Evolutionary conservation across 225 moss, liverwort and hornwort genomes (phyloP).

Genomic region (Neckera pumila): DNA sequence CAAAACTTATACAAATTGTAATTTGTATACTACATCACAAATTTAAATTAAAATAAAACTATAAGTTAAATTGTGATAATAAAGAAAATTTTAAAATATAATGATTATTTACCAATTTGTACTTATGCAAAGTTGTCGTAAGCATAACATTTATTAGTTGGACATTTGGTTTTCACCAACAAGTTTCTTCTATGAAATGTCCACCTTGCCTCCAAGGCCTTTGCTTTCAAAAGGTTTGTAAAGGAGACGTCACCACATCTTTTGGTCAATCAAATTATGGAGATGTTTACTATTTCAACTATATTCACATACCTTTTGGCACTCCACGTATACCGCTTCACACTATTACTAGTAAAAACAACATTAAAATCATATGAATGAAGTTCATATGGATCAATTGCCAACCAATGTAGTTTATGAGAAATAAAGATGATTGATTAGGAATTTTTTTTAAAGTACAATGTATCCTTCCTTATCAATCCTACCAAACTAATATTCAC

Average conservation of each 20-base stretch:
- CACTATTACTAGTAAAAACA: too few species aligned
- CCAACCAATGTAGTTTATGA: not conserved
- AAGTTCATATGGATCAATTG: not conserved
- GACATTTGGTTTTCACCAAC: not conserved
- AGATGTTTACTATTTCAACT: not conserved
- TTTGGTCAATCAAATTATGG: not conserved
- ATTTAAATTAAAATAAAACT: not conserved
- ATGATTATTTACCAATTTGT: not conserved
- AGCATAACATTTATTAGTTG: not conserved
- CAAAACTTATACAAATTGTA: not conserved
- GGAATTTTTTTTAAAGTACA: too few species aligned
- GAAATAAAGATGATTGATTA: not conserved
- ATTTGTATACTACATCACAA: not conserved
- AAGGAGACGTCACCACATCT: not conserved
- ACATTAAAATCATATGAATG: not conserved
- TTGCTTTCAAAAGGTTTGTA: not conserved
- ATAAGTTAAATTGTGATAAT: too few species aligned
- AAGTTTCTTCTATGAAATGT: not conserved
- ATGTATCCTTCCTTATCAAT: not conserved
- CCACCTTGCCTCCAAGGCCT: accelerated
- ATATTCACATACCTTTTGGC: not conserved
- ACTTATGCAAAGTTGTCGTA: not conserved
- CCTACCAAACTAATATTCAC: not conserved
- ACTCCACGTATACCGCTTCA: accelerated
- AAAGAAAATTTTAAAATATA: too few species aligned